Base-by-base conservation (phyloP, 2,329 filamentous ascomycete genomes). In the Incumbomyces lentus region DNA sequence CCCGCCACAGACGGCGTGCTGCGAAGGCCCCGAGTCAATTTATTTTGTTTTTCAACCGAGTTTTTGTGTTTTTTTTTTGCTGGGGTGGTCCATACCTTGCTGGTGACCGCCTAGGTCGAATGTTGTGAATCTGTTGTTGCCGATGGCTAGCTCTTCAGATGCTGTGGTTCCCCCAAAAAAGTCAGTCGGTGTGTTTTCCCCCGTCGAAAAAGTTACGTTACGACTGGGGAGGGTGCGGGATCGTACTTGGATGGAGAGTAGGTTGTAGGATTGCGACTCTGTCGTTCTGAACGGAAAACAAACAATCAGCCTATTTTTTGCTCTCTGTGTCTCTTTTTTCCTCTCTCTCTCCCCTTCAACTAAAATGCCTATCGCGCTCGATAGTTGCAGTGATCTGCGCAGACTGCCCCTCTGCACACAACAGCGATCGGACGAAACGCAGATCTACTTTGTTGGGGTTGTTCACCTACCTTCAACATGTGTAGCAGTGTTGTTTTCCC, bases 1-100 rank as follows among this genome's bases (percentile, higher is more conserved):
- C 88, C 68, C 89, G 90, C 88, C 89, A 95, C 59, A 95, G 81
- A 61, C 89, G 86, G 58, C 89, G 86, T 53, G 88, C 88, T 88
- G 54, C n/a, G n/a, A n/a, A n/a, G n/a, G n/a, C n/a, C n/a, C 22
- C 22, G 8, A 26, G 36, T 49, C 39, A 51, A n/a, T n/a, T n/a
- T n/a, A n/a, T n/a, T n/a, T n/a, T n/a, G n/a, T 5, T 26, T 26
- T 4, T 8, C 22, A 26, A 8, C 22, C 22, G 8, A 26, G 22
- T 26, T 8, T 26, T 26, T 26, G 22, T n/a, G n/a, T n/a, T n/a
- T n/a, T n/a, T n/a, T n/a, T 36, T 35, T n/a, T 17, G 17, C 30
- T 37, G 30, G 16, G 17, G 22, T 6, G 17, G 83, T 12, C 33
- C 60, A 58, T 59, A 71, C 84, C 84, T 75, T 95, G 89, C 70